A percentile compares a stretch with the other conserved stretches of the same genome.
These are phyloP conservation scores for Entonaema liquescens DNA, from an alignment of 495 filamentous ascomycete genomes.

Conservation along the genomic window DNA sequence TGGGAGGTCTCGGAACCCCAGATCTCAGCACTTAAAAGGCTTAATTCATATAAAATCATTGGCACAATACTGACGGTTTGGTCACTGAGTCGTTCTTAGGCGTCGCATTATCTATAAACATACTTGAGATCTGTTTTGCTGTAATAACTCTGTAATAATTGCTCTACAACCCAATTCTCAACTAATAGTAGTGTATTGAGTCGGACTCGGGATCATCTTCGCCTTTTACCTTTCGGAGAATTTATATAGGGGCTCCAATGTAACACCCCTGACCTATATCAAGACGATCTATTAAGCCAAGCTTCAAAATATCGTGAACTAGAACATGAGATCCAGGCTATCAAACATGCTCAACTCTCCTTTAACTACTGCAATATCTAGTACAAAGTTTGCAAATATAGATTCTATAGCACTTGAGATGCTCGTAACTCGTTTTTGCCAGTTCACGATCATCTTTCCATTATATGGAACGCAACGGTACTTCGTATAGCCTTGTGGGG, in stretches of 20 bases:
- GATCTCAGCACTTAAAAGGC: background rate
- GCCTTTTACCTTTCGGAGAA: background rate
- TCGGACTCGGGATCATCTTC: background rate
- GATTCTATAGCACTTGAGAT: background rate
- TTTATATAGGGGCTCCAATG: background rate
- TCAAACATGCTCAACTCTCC: background rate
- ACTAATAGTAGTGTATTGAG: too few relatives aligned
- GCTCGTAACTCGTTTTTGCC: background rate
- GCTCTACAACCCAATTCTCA: too few relatives aligned
- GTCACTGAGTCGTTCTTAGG: background rate
- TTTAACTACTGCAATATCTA: background rate
- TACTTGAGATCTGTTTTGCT: background rate
- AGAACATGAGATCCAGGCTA: too few relatives aligned
- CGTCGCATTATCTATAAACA: background rate
- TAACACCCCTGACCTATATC: background rate
- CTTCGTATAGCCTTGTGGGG: background rate
- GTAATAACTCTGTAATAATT: too few relatives aligned
- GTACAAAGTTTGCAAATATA: too few relatives aligned
- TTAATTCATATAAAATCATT: background rate
- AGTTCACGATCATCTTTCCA: background rate
- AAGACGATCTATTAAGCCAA: background rate
- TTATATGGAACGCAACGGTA: background rate
- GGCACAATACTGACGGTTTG: background rate
- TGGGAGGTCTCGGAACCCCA: background rate
- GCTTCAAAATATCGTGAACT: background rate